Base-by-base conservation (phyloP, 331 rosid species). In the Acacia concinna region DNA sequence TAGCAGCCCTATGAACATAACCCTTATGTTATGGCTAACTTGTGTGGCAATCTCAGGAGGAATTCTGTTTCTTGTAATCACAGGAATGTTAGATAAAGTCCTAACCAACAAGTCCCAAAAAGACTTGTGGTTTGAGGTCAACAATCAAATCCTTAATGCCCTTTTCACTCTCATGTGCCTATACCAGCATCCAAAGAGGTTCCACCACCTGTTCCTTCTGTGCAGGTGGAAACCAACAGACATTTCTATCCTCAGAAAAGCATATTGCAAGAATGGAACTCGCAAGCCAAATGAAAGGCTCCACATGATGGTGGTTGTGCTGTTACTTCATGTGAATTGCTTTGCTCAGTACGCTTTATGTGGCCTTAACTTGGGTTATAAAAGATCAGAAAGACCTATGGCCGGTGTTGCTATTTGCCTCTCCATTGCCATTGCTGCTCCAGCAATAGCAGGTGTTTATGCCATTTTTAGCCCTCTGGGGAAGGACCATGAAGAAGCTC, bases 111-210 rank as follows among this genome's bases (percentile, higher is more conserved):
- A 87, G 76, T 76, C 88, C n/a, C 83, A 87, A 63, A 84, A 89
- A 47, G 65, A 90, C 62, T 27, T 67, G 65, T 88, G 96, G 90
- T 89, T 84, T 79, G 96, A 88, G 83, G 85, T 81, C 79, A 87
- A 88, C 80, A 90, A 88, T 79, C 91, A 90, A 80, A 73, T 90
- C 79, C 84, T 90, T 52, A 90, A 87, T 79, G 96, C 93, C 63
- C 89, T 87, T 46, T 90, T 87, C 56, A 90, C 93, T 74, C 92
- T 90, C 82, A 88, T 88, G 89, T 84, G 87, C 77, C 84, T 87
- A n/a, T 88, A 84, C 76, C 91, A 87, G 28, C 96, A 90, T 67
- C 93, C 87, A 3, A 88, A 71, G 85, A 68, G 88, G 82, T 60
- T 88, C 77, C 78, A 88, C 83, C 89, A 84, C 73, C 70, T 85